Percentiles rank a stretch among this genome's conserved stretches.
These are phyloP conservation scores for Trichoderma sp. DNA, from an alignment of 2,329 filamentous ascomycete genomes.

Conservation along the genomic window DNA sequence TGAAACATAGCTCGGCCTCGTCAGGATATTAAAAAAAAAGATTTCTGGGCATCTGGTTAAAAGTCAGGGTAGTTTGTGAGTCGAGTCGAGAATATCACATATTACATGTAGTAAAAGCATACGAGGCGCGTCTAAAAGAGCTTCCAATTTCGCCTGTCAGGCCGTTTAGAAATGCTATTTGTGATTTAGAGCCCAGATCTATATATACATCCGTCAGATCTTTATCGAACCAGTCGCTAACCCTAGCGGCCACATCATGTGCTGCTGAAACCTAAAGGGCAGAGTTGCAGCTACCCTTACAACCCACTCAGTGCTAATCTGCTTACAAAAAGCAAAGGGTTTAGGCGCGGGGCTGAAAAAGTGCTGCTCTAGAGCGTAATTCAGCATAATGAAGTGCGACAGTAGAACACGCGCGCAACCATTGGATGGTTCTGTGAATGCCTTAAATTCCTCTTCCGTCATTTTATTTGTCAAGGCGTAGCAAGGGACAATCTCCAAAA, in stretches of 20 bases:
- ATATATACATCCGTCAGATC: not conserved
- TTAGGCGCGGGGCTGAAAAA: not conserved
- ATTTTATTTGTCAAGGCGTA: not conserved
- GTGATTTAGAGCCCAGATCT: not conserved
- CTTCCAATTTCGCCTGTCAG: not conserved
- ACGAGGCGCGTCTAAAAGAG: not conserved
- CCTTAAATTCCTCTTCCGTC: not conserved
- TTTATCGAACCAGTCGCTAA: not conserved
- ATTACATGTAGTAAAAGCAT: not conserved
- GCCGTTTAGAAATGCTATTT: not conserved
- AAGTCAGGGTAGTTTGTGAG: not conserved
- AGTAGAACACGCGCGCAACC: not conserved
- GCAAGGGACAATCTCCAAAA: not conserved
- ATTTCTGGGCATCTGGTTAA: not conserved
- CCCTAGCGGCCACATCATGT: not conserved
- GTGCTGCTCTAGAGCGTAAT: not conserved
- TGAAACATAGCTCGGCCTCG: not conserved
- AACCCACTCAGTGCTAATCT: not conserved
- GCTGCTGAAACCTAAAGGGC: not conserved
- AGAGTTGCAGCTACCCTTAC: not conserved
- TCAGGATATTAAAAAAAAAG: too few relatives aligned
- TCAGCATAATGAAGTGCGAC: not conserved
- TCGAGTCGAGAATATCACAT: not conserved
- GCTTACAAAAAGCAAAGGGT: not conserved
- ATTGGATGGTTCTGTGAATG: slow-evolving; percentile 1